These are phyloP conservation scores for Plenodomus lindquistii DNA, from an alignment of 2,329 filamentous ascomycete genomes.

Conservation along the genomic window DNA sequence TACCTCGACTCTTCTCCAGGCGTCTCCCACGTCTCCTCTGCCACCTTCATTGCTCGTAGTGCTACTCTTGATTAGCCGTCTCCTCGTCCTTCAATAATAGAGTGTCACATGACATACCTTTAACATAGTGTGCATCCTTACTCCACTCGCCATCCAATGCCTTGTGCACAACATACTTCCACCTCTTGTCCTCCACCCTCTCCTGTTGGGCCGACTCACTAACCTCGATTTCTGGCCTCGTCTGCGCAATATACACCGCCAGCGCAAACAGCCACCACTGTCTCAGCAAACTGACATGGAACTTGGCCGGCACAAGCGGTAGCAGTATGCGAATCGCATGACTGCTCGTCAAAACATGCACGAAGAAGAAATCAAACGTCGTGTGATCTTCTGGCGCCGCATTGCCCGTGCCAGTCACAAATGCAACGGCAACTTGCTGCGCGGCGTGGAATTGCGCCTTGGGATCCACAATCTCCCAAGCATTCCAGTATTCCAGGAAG, in stretches of 20 bases:
- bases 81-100: not conserved
- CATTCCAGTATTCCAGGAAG: slow-evolving; percentile 87
- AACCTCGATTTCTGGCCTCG: slow-evolving; percentile 72
- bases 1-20: slow-evolving; percentile 61
- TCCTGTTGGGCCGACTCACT: slow-evolving; percentile 60
- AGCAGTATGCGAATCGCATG: slow-evolving; percentile 88
- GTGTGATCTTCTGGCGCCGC: slow-evolving; percentile 36
- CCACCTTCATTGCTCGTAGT: slow-evolving; percentile 74
- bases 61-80: slow-evolving; percentile 46
- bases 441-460: slow-evolving; percentile 75
- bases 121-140: slow-evolving; percentile 82
- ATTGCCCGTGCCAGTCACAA: slow-evolving; percentile 64
- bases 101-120: slow-evolving; percentile 56
- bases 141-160: slow-evolving; percentile 70
- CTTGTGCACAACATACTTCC: slow-evolving; percentile 75
- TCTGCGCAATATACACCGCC: slow-evolving; percentile 74
- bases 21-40: slow-evolving; percentile 70
- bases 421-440: slow-evolving; percentile 59
- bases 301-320: slow-evolving; percentile 72
- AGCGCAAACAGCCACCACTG: slow-evolving; percentile 90
- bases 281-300: slow-evolving; percentile 73
- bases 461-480: slow-evolving; percentile 72
- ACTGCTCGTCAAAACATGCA: slow-evolving; percentile 75
- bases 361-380: slow-evolving; percentile 80
- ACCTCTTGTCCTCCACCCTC: slow-evolving; percentile 68